These are phyloP conservation scores for Thelephora aurantiotincta DNA, from an alignment of 768 basidiomycete genomes.

Conservation along the genomic window DNA sequence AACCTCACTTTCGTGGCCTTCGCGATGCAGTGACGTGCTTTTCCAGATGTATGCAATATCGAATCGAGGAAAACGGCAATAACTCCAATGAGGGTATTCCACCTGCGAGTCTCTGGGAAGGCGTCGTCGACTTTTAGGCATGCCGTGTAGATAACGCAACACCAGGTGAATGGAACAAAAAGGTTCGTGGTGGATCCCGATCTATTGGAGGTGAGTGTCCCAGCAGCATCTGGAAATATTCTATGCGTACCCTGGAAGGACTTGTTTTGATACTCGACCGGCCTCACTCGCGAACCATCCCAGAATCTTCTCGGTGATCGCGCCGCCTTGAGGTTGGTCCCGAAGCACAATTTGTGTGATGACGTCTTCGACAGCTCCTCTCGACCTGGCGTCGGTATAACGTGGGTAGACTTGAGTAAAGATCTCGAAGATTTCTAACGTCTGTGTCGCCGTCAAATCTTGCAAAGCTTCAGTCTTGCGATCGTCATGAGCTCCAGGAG, in stretches of 20 bases:
- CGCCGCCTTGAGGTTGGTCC: constrained; percentile 39
- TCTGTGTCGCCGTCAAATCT: constrained; percentile 51
- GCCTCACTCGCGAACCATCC: constrained; percentile 68
- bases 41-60: constrained; percentile 35
- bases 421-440: constrained; percentile 56
- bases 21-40: constrained; percentile 43
- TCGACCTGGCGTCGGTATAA: constrained; percentile 60
- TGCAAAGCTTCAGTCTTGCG: constrained; percentile 1
- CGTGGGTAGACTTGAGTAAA: constrained; percentile 66
- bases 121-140: constrained; percentile 30
- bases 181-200: constrained; percentile 38
- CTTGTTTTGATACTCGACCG: constrained; percentile 35
- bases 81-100: constrained; percentile 36
- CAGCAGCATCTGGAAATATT: background rate
- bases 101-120: constrained; percentile 33
- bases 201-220: constrained; percentile 3
- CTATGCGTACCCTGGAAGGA: constrained; percentile 33
- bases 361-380: constrained; percentile 56
- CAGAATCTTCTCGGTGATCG: constrained; percentile 55
- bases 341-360: constrained; percentile 48
- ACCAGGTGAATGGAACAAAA: constrained; percentile 63
- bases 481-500: background rate
- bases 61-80: constrained; percentile 48
- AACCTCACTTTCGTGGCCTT: constrained; percentile 45
- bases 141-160: constrained; percentile 43